Percentiles rank a stretch among this genome's conserved stretches.
These are phyloP conservation scores for Eragrostis curvula DNA, from an alignment of 176 grass and related monocot genomes.

Conservation along the genomic window DNA sequence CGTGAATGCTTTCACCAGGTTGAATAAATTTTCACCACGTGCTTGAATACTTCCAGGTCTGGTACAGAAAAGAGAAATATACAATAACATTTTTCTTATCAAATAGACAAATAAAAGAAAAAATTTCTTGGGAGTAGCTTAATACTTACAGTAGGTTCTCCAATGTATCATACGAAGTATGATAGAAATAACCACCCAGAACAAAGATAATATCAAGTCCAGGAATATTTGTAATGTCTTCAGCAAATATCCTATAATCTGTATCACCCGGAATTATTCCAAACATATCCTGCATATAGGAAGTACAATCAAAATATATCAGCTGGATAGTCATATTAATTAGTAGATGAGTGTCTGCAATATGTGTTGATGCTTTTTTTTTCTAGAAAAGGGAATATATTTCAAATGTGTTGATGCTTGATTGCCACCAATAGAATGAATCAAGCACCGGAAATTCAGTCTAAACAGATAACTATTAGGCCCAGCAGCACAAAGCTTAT, in stretches of 20 bases:
- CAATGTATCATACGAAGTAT: conserved; percentile 93
- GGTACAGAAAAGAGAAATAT: conserved; percentile 39
- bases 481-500: conserved; percentile 6
- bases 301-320: conserved; percentile 27
- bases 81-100: conserved; percentile 30
- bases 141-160: conserved; percentile 83
- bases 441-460: neutral
- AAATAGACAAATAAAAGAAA: conserved; percentile 34
- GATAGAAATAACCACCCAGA: conserved; percentile 98
- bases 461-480: neutral
- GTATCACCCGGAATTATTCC: conserved; percentile 99
- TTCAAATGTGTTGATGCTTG: too few relatives aligned
- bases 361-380: too few relatives aligned
- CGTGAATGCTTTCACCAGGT: conserved; percentile 78
- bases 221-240: conserved; percentile 91
- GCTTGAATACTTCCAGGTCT: conserved; percentile 99
- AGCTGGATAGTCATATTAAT: neutral
- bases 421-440: neutral
- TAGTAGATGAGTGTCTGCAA: neutral
- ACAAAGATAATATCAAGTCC: conserved; percentile 99
- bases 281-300: conserved; percentile 87
- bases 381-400: too few relatives aligned
- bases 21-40: conserved; percentile 95
- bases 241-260: conserved; percentile 98
- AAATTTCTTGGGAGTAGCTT: conserved; percentile 28